phyloP scores from a whole-genome alignment of 805 yeast species.

The Jamesozyma lodderae region DNA sequence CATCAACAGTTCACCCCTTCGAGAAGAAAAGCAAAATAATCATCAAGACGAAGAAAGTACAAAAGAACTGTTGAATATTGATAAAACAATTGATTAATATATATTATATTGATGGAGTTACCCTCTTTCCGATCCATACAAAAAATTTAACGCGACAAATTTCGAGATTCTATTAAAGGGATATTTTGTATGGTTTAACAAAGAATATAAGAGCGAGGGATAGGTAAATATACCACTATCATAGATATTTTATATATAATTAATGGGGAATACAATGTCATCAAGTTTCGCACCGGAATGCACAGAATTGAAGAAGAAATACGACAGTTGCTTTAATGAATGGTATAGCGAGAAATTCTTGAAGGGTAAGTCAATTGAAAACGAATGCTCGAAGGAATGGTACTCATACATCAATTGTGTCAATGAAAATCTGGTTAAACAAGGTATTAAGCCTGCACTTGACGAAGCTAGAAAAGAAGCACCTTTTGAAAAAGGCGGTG shows the following conservation, averaged over 20 bases:
- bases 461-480: constrained; percentile 87
- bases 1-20: constrained; percentile 5
- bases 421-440: constrained; percentile 56
- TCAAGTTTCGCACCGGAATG: constrained; percentile 97
- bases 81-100: background rate
- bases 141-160: too few relatives aligned
- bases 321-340: constrained; percentile 86
- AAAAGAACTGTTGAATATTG: constrained; percentile 8
- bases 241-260: background rate
- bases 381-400: constrained; percentile 91
- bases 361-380: constrained; percentile 46
- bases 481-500: constrained; percentile 70
- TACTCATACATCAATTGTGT: constrained; percentile 81
- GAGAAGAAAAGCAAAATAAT: too few relatives aligned
- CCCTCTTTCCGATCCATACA: background rate
- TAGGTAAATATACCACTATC: background rate
- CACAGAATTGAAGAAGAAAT: constrained; percentile 71
- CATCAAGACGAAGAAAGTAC: constrained; percentile 15
- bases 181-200: too few relatives aligned
- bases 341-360: constrained; percentile 89
- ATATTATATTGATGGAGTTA: background rate
- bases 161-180: too few relatives aligned
- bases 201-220: background rate
- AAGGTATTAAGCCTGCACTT: constrained; percentile 72
- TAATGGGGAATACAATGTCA: constrained; percentile 67